These are phyloP conservation scores for Acacia confusa DNA, from an alignment of 306 rosid species.

Conservation along the genomic window DNA sequence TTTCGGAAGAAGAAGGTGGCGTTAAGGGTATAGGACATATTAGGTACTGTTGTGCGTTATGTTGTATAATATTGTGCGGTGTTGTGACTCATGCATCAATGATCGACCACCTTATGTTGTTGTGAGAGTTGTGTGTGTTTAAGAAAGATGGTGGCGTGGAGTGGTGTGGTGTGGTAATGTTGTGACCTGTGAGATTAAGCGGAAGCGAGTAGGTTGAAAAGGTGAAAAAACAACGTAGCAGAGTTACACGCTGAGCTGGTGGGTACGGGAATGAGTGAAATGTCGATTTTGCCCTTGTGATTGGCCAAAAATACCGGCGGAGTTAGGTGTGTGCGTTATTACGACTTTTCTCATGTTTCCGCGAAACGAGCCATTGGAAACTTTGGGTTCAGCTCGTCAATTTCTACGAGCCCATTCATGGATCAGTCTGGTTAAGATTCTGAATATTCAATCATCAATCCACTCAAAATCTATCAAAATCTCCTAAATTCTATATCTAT, in stretches of 20 bases:
- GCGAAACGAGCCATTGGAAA: too few relatives aligned
- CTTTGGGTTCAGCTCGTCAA: not conserved
- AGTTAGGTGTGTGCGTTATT: not conserved
- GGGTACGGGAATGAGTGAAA: not conserved
- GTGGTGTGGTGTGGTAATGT: not conserved
- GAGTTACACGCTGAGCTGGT: not conserved
- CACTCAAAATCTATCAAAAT: not conserved
- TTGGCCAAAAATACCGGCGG: not conserved
- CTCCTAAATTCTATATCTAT: not conserved
- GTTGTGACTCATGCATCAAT: constrained; percentile 61
- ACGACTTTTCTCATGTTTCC: not conserved
- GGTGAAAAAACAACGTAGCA: not conserved
- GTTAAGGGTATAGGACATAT: not conserved
- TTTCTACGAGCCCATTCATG: not conserved
- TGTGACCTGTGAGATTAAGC: not conserved
- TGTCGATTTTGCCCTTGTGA: not conserved
- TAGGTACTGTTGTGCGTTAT: not conserved
- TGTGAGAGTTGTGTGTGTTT: not conserved
- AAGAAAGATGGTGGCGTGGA: constrained; percentile 37
- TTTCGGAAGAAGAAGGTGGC: constrained; percentile 35
- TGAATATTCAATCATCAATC: not conserved
- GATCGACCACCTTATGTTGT: constrained; percentile 67
- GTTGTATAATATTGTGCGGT: not conserved
- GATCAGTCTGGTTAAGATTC: not conserved
- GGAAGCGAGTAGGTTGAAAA: not conserved